Base-by-base conservation (phyloP, 164 flowering plant genomes). In the Umbilicus rupestris region DNA sequence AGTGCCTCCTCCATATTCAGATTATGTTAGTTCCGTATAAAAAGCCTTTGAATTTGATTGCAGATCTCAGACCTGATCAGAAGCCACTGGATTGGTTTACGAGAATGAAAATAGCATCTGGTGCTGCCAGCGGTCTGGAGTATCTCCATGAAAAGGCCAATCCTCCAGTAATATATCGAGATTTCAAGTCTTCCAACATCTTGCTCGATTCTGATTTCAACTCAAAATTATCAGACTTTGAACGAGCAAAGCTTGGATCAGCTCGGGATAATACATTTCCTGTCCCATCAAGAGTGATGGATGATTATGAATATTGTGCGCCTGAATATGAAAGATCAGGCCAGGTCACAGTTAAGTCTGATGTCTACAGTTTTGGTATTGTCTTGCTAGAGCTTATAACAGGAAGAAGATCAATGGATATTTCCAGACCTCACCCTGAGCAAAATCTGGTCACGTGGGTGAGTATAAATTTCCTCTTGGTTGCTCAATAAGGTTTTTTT, bases 321-420 rank as follows among this genome's bases (percentile, higher is more conserved):
- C 65, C 65, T 33, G 65, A 62, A 62, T 62, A 62, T 62, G 42
- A n/a, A 62, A 62, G 41, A 39, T 62, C 65, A 16, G 65, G 65
- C 22, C 20, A 62, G 65, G 39, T 62, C 41, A 62, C 65, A 16
- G n/a, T 62, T 26, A 62, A 62, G 65, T 62, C 65, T 5, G 65
- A 62, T 62, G 65, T 62, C 22, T 62, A 62, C 22, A 35, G 65
- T 62, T 62, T 62, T 33, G 65, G 65, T 33, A 39, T 62, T 9
- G 65, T 62, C 39, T 62, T 62, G 42, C 65, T 62, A 16, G 65
- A 62, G 65, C 65, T 62, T 39, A 62, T 62, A 8, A 62, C 65
- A 24, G 65, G 65, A 31, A 31, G 65, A 62, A 14, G 65, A 62
- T 42, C 65, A 7, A 35, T 62, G 42, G 65, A 62, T 29, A 15